phyloP scores from a whole-genome alignment of 495 filamentous ascomycete species.

The Glonium stellatum region DNA sequence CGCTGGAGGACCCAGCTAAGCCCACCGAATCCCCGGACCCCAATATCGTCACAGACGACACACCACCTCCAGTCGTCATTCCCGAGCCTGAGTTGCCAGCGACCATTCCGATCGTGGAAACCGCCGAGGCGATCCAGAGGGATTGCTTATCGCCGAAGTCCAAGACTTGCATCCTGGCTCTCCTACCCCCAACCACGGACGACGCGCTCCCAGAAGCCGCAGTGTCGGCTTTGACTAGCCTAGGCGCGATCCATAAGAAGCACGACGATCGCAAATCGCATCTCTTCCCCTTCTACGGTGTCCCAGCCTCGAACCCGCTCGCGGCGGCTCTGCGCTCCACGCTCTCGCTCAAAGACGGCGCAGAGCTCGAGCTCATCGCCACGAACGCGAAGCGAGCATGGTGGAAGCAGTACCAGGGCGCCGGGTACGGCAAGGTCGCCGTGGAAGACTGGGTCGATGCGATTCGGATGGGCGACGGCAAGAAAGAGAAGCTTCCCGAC shows the following conservation, averaged over 20 bases:
- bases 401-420: constrained; percentile 64
- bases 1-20: constrained; percentile 38
- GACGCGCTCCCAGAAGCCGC: constrained; percentile 42
- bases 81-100: constrained; percentile 44
- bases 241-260: constrained; percentile 72
- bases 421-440: constrained; percentile 48
- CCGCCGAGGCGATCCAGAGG: constrained; percentile 53
- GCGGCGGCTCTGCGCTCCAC: constrained; percentile 49
- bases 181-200: constrained; percentile 51
- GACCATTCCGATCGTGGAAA: constrained; percentile 47
- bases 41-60: constrained; percentile 37
- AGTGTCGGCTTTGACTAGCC: constrained; percentile 51
- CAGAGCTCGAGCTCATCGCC: constrained; percentile 61
- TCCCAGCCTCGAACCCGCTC: constrained; percentile 57
- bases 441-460: constrained; percentile 84
- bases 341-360: constrained; percentile 48
- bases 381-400: constrained; percentile 78
- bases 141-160: constrained; percentile 71
- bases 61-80: constrained; percentile 44
- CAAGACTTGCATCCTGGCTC: constrained; percentile 76
- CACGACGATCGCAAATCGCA: constrained; percentile 55
- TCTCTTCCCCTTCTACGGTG: constrained; percentile 75
- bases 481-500: constrained; percentile 74
- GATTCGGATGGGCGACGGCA: constrained; percentile 76
- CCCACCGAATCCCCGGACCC: constrained; percentile 46